A percentile compares a stretch with the other conserved stretches of the same genome.
Evolutionary conservation across 805 yeast species (phyloP).

Genomic region (Candida pini): DNA sequence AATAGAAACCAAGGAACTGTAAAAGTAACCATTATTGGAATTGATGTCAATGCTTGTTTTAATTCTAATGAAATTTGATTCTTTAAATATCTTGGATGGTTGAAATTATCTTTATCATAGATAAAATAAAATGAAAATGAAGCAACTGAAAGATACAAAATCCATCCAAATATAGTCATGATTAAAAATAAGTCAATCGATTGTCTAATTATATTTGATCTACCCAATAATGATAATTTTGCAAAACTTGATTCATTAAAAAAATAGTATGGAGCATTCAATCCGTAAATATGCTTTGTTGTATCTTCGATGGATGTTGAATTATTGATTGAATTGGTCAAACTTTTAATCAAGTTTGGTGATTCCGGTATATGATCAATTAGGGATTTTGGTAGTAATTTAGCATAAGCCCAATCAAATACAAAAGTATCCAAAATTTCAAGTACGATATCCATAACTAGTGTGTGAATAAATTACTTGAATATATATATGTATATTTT

Average conservation of each 20-base stretch:
- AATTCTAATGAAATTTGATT: conserved; percentile 89
- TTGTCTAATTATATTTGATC: conserved; percentile 74
- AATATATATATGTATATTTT: no score
- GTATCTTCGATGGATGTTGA: conserved; percentile 20
- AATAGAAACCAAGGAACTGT: conserved; percentile 88
- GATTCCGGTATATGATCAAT: conserved; percentile 28
- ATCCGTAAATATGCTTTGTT: conserved; percentile 37
- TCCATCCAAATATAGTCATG: conserved; percentile 80
- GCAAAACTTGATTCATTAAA: conserved; percentile 54
- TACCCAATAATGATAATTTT: conserved; percentile 60
- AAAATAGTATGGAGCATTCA: conserved; percentile 42
- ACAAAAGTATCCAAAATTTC: conserved; percentile 71
- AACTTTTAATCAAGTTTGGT: conserved; percentile 19
- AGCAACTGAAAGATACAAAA: conserved; percentile 73
- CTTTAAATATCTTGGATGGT: conserved; percentile 93
- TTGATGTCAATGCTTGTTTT: conserved; percentile 68
- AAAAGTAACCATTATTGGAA: conserved; percentile 81
- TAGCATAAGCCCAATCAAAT: conserved; percentile 73
- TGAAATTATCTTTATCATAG: conserved; percentile 84
- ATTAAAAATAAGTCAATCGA: conserved; percentile 56
- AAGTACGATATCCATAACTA: conserved; percentile 89
- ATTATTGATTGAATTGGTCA: conserved; percentile 19
- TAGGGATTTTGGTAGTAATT: conserved; percentile 54
- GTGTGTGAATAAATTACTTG: no score
- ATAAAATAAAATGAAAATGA: conserved; percentile 69